Evolutionary conservation across 2,329 filamentous ascomycete species (phyloP).

Genomic region (Fusarium nanum): DNA sequence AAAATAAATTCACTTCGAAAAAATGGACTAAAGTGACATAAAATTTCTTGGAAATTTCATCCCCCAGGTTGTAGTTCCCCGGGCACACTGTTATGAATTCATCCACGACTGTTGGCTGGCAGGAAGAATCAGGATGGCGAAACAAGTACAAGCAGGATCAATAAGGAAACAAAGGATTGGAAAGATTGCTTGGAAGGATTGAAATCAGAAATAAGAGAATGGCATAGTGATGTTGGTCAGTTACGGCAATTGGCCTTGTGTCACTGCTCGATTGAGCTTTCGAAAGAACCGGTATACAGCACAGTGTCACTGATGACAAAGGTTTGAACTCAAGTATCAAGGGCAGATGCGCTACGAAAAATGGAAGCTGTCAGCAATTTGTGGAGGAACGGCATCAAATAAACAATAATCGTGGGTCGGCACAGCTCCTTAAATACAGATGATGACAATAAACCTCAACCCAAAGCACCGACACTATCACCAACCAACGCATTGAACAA

Average conservation of each 20-base stretch:
- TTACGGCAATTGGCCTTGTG: neutral
- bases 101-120: too few species aligned
- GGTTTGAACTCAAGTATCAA: neutral
- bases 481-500: slow-evolving; percentile 5
- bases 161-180: too few species aligned
- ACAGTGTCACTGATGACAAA: neutral
- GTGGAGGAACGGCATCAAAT: neutral
- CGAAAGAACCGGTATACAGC: neutral
- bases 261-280: too few species aligned
- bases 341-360: neutral
- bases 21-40: too few species aligned
- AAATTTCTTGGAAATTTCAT: too few species aligned
- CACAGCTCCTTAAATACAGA: slow-evolving; percentile 27
- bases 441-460: neutral
- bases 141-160: too few species aligned
- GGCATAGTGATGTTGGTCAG: neutral
- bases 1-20: too few species aligned
- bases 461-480: slow-evolving; percentile 3
- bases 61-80: too few species aligned
- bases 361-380: neutral
- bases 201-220: neutral
- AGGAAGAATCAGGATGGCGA: too few species aligned
- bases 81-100: too few species aligned
- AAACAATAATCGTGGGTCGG: neutral
- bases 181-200: too few species aligned